These are phyloP conservation scores for Hygrophila difformis DNA, from an alignment of 257 asterid species.

Conservation along the genomic window DNA sequence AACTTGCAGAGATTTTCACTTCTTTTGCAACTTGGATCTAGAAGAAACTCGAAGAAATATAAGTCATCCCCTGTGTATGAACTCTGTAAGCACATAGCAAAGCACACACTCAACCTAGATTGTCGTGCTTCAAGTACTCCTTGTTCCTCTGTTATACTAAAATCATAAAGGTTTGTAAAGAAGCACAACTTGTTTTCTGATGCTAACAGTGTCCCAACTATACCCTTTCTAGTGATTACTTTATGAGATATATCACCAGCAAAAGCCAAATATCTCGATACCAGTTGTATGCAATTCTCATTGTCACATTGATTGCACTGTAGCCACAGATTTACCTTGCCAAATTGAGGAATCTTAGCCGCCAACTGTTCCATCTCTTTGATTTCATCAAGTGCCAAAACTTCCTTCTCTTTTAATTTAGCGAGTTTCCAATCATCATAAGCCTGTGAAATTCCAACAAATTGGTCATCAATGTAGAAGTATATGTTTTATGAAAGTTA, in stretches of 20 bases:
- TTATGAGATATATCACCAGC: not conserved
- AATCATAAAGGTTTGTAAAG: not conserved
- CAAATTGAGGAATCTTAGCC: too few species aligned
- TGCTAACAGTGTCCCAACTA: constrained; percentile 8
- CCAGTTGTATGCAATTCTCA: too few species aligned
- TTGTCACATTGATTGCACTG: too few species aligned
- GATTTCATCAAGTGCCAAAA: too few species aligned
- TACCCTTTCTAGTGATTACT: constrained; percentile 6
- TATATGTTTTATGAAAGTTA: too few species aligned
- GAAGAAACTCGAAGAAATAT: constrained; percentile 9
- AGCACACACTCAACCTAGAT: not conserved
- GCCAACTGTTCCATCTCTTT: too few species aligned
- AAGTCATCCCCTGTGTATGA: constrained; percentile 3
- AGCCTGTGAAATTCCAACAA: too few species aligned
- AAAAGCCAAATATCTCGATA: too few species aligned
- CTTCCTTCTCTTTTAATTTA: too few species aligned
- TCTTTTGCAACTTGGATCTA: not conserved
- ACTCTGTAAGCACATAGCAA: constrained; percentile 17
- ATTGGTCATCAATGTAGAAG: too few species aligned
- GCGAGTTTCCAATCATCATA: too few species aligned
- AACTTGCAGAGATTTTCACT: not conserved
- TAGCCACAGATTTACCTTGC: too few species aligned
- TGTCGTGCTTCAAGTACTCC: not conserved
- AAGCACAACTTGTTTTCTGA: constrained; percentile 6
- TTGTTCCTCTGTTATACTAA: constrained; percentile 7